Evolutionary conservation across 2,329 filamentous ascomycete species (phyloP), one percentile per base, ranked within the genome.

Genomic region (Botrytis squamosa): DNA sequence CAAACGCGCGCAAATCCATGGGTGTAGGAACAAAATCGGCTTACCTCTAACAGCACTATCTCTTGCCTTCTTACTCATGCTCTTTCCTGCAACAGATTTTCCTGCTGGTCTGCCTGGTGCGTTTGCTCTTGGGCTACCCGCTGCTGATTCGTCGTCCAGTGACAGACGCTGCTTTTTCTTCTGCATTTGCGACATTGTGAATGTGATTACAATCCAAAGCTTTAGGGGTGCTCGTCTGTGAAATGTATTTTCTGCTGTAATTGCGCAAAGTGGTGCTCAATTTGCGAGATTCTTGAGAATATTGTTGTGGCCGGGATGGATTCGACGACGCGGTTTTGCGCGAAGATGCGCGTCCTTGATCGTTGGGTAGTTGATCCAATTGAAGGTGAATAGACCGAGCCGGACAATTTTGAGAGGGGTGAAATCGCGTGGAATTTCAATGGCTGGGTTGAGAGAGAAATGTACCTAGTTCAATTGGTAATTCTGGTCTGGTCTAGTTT

Each of bases 41-140:
- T 70, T 33, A 75, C 74, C 72, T 71, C 36, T 63, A 46, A 75
- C 40, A 49, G 42, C 64, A 55, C 70, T 71, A 29, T 65, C 42
- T 40, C 66, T 75, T 10, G 55, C 8, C 12, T 46, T 71, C 10
- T 71, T 60, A 22, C 49, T 29, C 22, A 18, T 14, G 20, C 20
- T 20, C 36, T 38, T 64, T 14, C 22, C 55, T 1, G 33, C 46
- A 16, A 49, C 60, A 14, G 57, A 36, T 33, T 73, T 70, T 40
- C 64, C 69, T 40, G 44, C 64, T 25, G 42, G 60, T 44, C 62
- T 73, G 12, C 66, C 57, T 44, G 22, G 52, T 2, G 60, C 66
- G 36, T n/a, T 57, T 55, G 46, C 52, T 55, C 25, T n/a, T 18
- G 70, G 52, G 40, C 14, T 67, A 55, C 29, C 36, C 38, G n/a